phyloP scores from a whole-genome alignment of 2,329 filamentous ascomycete genomes.

The Fusarium albidum region DNA sequence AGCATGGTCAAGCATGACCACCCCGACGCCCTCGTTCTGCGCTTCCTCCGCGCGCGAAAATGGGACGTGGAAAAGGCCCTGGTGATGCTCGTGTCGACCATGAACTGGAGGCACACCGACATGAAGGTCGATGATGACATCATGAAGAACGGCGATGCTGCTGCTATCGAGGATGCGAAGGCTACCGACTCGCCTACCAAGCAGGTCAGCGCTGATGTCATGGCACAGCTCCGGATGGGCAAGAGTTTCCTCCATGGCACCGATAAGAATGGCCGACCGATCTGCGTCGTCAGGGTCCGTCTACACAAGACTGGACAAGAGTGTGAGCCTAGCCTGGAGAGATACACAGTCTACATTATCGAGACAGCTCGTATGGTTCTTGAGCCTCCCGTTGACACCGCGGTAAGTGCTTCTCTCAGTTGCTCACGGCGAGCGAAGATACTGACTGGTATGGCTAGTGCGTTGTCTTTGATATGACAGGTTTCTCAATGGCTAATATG shows the following conservation, averaged over 20 bases:
- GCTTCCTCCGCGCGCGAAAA: conserved; percentile 88
- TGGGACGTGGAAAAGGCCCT: conserved; percentile 96
- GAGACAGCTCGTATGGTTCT: conserved; percentile 91
- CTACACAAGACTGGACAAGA: conserved; percentile 86
- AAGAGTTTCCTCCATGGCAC: conserved; percentile 92
- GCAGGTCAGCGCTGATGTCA: conserved; percentile 77
- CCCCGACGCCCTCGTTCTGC: conserved; percentile 82
- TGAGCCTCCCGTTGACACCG: conserved; percentile 83
- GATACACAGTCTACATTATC: conserved; percentile 92
- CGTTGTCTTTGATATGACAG: conserved; percentile 94
- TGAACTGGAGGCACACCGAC: conserved; percentile 87
- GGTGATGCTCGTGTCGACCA: conserved; percentile 92
- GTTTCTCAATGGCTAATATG: conserved; percentile 96
- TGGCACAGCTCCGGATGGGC: conserved; percentile 84
- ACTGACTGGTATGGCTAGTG: conserved; percentile 63
- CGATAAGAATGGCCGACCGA: conserved; percentile 84
- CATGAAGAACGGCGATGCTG: conserved; percentile 77
- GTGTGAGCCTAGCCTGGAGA: conserved; percentile 80
- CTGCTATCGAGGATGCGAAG: conserved; percentile 67
- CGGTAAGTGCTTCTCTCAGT: conserved; percentile 65
- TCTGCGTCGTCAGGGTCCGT: conserved; percentile 85
- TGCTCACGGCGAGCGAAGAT: background rate
- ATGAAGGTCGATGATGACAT: conserved; percentile 92
- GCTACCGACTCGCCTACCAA: conserved; percentile 65
- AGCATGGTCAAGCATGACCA: conserved; percentile 94